phyloP scores from a whole-genome alignment of 2,329 filamentous ascomycete genomes.

The Phoma herbarum region DNA sequence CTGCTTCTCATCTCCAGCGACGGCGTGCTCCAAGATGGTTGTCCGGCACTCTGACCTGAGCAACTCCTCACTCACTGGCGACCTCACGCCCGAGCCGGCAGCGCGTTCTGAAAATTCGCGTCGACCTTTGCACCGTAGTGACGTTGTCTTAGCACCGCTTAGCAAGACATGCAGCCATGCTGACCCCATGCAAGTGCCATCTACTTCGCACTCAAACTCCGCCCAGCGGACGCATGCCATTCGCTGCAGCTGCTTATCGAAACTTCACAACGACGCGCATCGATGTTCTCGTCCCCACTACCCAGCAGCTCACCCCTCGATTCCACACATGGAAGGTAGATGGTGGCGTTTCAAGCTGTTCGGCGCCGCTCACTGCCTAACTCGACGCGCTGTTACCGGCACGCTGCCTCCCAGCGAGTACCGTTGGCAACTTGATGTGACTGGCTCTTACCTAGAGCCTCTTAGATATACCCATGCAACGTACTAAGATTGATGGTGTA shows the following conservation, averaged over 20 bases:
- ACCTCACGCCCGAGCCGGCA: background rate
- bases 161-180: conserved; percentile 19
- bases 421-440: conserved; percentile 16
- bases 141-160: conserved; percentile 16
- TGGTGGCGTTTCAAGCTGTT: conserved; percentile 17
- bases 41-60: conserved; percentile 1
- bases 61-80: background rate
- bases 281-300: conserved; percentile 18
- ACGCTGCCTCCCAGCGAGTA: conserved; percentile 4
- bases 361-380: conserved; percentile 22
- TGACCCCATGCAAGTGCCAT: conserved; percentile 20
- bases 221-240: conserved; percentile 14
- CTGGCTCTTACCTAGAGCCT: background rate
- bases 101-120: background rate
- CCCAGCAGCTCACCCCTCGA: conserved; percentile 14
- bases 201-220: conserved; percentile 13
- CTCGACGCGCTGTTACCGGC: conserved; percentile 14
- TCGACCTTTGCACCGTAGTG: background rate
- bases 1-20: background rate
- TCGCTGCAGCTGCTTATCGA: conserved; percentile 23
- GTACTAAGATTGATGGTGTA: conserved; percentile 26
- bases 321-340: conserved; percentile 33
- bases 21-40: background rate
- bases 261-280: conserved; percentile 13
- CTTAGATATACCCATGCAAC: conserved; percentile 27